phyloP scores from a whole-genome alignment of 257 asterid genomes.

The Phtheirospermum japonicum region DNA sequence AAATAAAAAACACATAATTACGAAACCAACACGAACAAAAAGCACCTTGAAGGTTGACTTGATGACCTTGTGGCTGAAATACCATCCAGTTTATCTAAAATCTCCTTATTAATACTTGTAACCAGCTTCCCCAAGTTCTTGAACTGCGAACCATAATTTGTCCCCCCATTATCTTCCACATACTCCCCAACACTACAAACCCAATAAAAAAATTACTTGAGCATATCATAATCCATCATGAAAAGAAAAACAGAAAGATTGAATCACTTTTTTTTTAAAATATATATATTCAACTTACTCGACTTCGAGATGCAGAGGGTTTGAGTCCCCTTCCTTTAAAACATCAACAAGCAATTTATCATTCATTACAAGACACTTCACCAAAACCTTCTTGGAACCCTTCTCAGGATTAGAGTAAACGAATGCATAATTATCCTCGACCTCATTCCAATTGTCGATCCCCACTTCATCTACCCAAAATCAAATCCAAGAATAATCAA shows the following conservation, averaged over 20 bases:
- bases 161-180: conserved; percentile 39
- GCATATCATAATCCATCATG: background rate
- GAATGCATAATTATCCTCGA: conserved; percentile 61
- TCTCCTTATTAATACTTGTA: conserved; percentile 36
- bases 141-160: conserved; percentile 53
- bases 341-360: conserved; percentile 64
- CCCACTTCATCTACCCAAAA: conserved; percentile 64
- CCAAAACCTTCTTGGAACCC: conserved; percentile 56
- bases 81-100: conserved; percentile 40
- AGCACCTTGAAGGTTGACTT: conserved; percentile 40
- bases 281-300: conserved; percentile 28
- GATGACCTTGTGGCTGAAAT: conserved; percentile 36
- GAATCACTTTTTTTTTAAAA: background rate
- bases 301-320: conserved; percentile 56
- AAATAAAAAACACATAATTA: no score
- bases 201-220: background rate
- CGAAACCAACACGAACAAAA: background rate
- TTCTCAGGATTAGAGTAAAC: conserved; percentile 60
- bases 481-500: background rate
- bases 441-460: conserved; percentile 63
- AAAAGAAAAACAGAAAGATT: background rate
- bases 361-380: conserved; percentile 72
- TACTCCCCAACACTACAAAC: conserved; percentile 50
- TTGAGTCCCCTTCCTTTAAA: conserved; percentile 57
- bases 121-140: conserved; percentile 69